Base-by-base conservation (phyloP, 2,329 filamentous ascomycete genomes). In the Neospermospora avenae region DNA sequence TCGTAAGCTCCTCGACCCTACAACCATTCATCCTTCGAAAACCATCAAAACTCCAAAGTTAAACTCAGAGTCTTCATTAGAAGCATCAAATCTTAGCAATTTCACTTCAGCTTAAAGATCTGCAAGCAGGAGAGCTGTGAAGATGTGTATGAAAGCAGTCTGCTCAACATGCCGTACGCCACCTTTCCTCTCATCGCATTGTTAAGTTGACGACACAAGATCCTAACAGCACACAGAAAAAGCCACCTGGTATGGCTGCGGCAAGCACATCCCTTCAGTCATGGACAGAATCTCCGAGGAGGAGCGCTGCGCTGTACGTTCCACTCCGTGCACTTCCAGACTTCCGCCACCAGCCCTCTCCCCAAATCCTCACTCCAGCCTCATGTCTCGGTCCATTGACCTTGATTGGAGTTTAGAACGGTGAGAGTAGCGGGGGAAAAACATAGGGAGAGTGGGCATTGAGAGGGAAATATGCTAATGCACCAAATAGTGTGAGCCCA, bases 211-310 rank as follows among this genome's bases (percentile, higher is more conserved):
- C 16, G 37, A 41, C 1, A 7, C 3, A 4, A 37, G 7, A n/a
- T n/a, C 16, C 62, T 53, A n/a, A 56, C 45, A 37, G 44, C 4
- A 2, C 10, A 58, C 60, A 80, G 80, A 78, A 53, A 82, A 82
- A 63, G 65, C 74, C 35, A 80, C 80, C 14, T 84, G 81, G 81
- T 77, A 74, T 71, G 81, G 80, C 58, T 83, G 81, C 69, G 80
- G 80, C 52, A 72, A 71, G 58, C 78, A 84, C 71, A 71, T 83
- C 56, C 73, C 80, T 2, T 66, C 70, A 3, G 82, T 86, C 55
- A 81, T 86, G 77, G 77, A 81, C 67, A 68, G 69, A 7, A 72
- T 85, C 22, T 76, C 80, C 2, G 73, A 75, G 18, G 72, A 76
- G 4, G 73, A 84, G 51, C 78, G 82, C 73, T 86, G 84, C 72